Base-by-base conservation (phyloP, 1,284 basidiomycete genomes). In the Mycena sp. region DNA sequence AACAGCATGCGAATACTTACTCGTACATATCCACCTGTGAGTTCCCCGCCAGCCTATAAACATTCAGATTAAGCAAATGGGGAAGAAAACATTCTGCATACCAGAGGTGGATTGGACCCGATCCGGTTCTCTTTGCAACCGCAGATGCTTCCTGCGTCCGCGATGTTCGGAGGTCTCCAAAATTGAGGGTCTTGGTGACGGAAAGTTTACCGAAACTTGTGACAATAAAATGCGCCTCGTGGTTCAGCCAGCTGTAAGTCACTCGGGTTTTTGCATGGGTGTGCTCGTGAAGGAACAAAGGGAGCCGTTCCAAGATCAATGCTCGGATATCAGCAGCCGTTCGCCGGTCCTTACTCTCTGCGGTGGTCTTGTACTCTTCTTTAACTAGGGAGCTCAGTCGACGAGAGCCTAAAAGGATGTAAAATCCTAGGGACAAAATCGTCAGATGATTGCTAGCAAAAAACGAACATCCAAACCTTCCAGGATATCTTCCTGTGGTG, bases 251-350 rank as follows among this genome's bases (percentile, higher is more conserved):
- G 20, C 71, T 89, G 63, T 89, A 88, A 8, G 93, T 88, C 41
- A 94, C 86, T 38, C 89, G 87, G 1, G 93, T 91, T 44, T 87
- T 86, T 3, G 90, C 86, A 77, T 95, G 91, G 0, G 90, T 91
- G 71, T 96, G 93, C 77, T 98, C 96, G 67, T 98, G 94, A 10
- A 99, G 85, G 84, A 99, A 99, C 44, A 99, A 85, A 0, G 96
- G 95, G 16, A 98, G 85, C 37, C 97, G 87, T 81, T 99, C 95
- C n/a, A 97, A 82, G 1, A 97, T 90, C 44, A 96, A 85, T 2
- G 83, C 76, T 9, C 89, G 88, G 11, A 86, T 86, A 14, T 90
- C 88, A 1, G 78, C 76, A 0, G 90, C 87, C 41, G 81, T 80
- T 72, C 84, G 87, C 0, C 86, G 83, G 52, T 84, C 80, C 64